These are phyloP conservation scores for Ustilago xerochloae DNA, from an alignment of 1,284 basidiomycete species.

Conservation along the genomic window DNA sequence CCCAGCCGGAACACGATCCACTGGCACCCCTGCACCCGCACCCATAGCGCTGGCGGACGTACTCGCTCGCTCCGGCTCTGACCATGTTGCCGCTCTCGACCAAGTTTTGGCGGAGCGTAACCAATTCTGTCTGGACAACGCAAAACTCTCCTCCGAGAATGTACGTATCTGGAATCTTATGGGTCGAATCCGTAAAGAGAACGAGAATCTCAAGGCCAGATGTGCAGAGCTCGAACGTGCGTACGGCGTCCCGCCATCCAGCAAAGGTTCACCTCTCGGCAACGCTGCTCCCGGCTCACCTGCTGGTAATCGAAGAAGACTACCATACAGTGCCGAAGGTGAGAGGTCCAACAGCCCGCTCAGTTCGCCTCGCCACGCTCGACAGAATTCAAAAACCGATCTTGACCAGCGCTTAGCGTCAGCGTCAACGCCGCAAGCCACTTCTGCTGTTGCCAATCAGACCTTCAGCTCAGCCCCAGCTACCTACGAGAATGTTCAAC, in stretches of 20 bases:
- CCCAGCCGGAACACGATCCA: conserved; percentile 35
- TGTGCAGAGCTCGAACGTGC: conserved; percentile 35
- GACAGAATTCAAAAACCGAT: conserved; percentile 36
- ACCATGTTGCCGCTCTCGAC: conserved; percentile 54
- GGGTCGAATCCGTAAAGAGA: conserved; percentile 60
- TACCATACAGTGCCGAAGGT: conserved; percentile 18
- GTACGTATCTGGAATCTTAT: conserved; percentile 63
- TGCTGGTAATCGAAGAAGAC: conserved; percentile 31
- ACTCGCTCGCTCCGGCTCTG: conserved; percentile 41
- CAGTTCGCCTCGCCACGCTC: conserved; percentile 26
- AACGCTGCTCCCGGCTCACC: conserved; percentile 31
- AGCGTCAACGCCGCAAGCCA: background rate
- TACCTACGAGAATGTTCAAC: conserved; percentile 1
- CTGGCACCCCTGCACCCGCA: conserved; percentile 23
- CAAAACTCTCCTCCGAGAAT: conserved; percentile 60
- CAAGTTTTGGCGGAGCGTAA: conserved; percentile 60
- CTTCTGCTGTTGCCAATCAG: background rate
- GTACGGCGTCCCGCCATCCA: conserved; percentile 7
- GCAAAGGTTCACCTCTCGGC: conserved; percentile 27
- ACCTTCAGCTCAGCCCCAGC: conserved; percentile 5
- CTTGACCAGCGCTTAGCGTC: conserved; percentile 19
- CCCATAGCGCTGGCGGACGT: conserved; percentile 57
- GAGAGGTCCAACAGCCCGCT: conserved; percentile 43
- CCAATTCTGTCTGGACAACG: conserved; percentile 53
- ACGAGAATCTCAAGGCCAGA: conserved; percentile 57